Conservation (phyloP, 2,329 filamentous ascomycete species). For the Penicillium palitans region DNA sequence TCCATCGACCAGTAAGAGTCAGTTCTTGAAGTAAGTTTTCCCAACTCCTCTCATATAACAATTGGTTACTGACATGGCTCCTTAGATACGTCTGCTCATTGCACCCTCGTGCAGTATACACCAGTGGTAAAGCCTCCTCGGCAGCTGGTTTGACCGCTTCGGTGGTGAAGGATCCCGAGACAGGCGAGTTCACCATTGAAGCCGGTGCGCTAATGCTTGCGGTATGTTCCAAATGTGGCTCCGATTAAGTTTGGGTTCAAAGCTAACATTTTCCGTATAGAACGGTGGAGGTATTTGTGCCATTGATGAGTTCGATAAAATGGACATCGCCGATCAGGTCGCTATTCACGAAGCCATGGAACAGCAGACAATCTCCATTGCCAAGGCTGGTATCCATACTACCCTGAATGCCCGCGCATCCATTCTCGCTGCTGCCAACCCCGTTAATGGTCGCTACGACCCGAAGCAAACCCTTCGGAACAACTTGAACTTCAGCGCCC, state of each 20-base stretch:
- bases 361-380: slow-evolving; percentile 98
- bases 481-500: slow-evolving; percentile 98
- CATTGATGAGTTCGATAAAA: slow-evolving; percentile 99
- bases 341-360: slow-evolving; percentile 99
- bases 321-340: slow-evolving; percentile 96
- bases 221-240: slow-evolving; percentile 37
- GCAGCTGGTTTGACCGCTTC: slow-evolving; percentile 96
- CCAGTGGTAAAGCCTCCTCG: slow-evolving; percentile 94
- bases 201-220: slow-evolving; percentile 97
- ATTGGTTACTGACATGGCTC: background rate
- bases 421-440: slow-evolving; percentile 94
- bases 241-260: slow-evolving; percentile 5
- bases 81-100: slow-evolving; percentile 79
- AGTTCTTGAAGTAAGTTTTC: slow-evolving; percentile 78
- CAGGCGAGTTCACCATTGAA: slow-evolving; percentile 97
- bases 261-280: slow-evolving; percentile 21
- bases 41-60: too few species aligned
- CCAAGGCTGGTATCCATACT: slow-evolving; percentile 96
- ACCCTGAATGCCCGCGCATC: slow-evolving; percentile 94
- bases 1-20: slow-evolving; percentile 94
- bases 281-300: slow-evolving; percentile 90
- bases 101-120: slow-evolving; percentile 95
- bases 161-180: slow-evolving; percentile 97
- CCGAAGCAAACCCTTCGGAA: slow-evolving; percentile 88
- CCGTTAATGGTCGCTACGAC: slow-evolving; percentile 91